phyloP scores from a whole-genome alignment of 768 basidiomycete genomes.

The Mycena rosella region DNA sequence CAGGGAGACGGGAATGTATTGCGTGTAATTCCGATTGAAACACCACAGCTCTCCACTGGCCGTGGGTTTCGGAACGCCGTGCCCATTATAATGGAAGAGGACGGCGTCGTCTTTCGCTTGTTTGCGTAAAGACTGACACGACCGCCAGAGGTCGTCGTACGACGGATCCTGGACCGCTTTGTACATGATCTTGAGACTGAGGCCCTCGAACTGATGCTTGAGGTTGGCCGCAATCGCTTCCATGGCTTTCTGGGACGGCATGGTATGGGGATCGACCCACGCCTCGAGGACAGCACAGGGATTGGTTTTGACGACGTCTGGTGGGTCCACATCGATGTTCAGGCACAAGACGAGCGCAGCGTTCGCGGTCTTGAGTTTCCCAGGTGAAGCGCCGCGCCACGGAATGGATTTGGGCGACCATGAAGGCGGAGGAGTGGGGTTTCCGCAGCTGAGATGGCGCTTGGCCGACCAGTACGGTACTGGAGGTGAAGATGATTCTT shows the following conservation, averaged over 20 bases:
- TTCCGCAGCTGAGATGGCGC: constrained; percentile 91
- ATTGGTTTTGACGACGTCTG: constrained; percentile 96
- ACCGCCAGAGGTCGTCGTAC: constrained; percentile 91
- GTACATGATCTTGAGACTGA: constrained; percentile 94
- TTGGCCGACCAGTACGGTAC: constrained; percentile 90
- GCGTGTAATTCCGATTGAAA: constrained; percentile 96
- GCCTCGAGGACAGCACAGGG: constrained; percentile 96
- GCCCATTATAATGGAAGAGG: constrained; percentile 98
- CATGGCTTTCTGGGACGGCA: constrained; percentile 93
- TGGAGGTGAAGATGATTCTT: constrained; percentile 64
- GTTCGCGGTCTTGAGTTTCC: constrained; percentile 91
- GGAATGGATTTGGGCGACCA: constrained; percentile 75
- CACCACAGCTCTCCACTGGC: constrained; percentile 98
- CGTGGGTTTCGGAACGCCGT: constrained; percentile 97
- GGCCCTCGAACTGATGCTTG: constrained; percentile 94
- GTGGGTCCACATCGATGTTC: constrained; percentile 98
- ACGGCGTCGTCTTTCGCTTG: constrained; percentile 94
- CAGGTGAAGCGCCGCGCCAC: constrained; percentile 86
- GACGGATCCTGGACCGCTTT: constrained; percentile 96
- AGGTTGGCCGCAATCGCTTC: constrained; percentile 94
- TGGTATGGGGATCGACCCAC: constrained; percentile 96
- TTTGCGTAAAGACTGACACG: constrained; percentile 86
- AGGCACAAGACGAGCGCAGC: constrained; percentile 93
- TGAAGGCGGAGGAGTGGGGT: constrained; percentile 78
- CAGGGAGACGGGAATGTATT: constrained; percentile 97